A percentile compares a stretch with the other conserved stretches of the same genome.
These are phyloP conservation scores for Oryza glumipatula DNA, from an alignment of 176 grass and related monocot species.

Conservation along the genomic window DNA sequence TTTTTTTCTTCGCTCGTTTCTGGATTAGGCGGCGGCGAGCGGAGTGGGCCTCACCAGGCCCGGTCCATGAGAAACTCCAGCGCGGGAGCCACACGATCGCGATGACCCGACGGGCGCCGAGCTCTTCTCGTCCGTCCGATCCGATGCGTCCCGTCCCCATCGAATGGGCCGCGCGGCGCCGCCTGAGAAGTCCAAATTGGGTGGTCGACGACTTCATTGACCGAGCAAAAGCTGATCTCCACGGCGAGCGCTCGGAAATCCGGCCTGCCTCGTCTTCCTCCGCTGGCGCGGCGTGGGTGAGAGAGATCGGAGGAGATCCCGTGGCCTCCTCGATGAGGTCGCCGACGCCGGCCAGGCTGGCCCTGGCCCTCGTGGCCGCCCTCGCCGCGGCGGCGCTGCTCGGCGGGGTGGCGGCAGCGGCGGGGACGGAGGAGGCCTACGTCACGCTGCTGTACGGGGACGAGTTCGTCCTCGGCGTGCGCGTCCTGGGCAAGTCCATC, in stretches of 20 bases:
- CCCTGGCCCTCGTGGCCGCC: slow-evolving; percentile 39
- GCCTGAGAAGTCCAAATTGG: slow-evolving; percentile 29
- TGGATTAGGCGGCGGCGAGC: not conserved
- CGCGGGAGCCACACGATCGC: not conserved
- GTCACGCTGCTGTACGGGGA: slow-evolving; percentile 92
- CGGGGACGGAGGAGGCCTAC: slow-evolving; percentile 77
- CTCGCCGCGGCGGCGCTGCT: slow-evolving; percentile 38
- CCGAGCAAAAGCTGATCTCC: slow-evolving; percentile 19
- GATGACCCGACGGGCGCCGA: not conserved
- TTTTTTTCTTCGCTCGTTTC: not conserved
- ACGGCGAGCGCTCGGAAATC: not conserved
- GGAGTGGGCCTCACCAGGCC: not conserved
- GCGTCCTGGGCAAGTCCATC: slow-evolving; percentile 89
- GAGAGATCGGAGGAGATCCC: slow-evolving; percentile 26
- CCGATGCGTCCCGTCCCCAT: not conserved
- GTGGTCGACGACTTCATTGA: slow-evolving; percentile 24
- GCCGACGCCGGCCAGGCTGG: slow-evolving; percentile 21
- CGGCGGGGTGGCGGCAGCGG: not conserved
- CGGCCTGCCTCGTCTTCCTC: not conserved
- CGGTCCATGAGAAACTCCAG: not conserved
- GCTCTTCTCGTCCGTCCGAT: not conserved
- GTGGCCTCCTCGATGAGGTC: slow-evolving; percentile 32
- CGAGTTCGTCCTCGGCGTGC: slow-evolving; percentile 90
- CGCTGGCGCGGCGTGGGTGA: not conserved
- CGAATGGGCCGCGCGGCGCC: not conserved